Evolutionary conservation across 768 basidiomycete species (phyloP).

Genomic region (Roridomyces roridus): DNA sequence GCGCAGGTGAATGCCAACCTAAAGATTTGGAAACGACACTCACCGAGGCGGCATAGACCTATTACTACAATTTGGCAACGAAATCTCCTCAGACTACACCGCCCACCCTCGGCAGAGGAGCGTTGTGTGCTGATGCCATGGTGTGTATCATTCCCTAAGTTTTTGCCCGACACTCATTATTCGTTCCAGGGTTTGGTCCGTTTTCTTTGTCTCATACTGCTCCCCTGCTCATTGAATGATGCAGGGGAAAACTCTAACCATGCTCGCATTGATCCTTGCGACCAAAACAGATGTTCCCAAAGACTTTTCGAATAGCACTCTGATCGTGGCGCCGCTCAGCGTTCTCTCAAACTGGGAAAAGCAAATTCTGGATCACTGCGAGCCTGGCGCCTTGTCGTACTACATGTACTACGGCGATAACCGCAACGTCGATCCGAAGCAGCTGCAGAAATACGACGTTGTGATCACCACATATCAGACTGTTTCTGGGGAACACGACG

Average conservation of each 20-base stretch:
- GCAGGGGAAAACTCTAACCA: conserved; percentile 90
- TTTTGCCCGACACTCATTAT: background rate
- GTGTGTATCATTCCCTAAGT: conserved; percentile 35
- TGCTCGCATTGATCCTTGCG: conserved; percentile 80
- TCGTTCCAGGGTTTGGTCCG: conserved; percentile 49
- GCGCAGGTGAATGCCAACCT: conserved; percentile 50
- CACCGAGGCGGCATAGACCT: conserved; percentile 43
- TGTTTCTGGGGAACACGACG: conserved; percentile 61
- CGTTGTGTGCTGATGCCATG: conserved; percentile 91
- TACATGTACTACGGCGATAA: conserved; percentile 77
- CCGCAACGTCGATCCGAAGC: conserved; percentile 61
- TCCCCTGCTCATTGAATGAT: background rate
- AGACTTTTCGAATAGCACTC: conserved; percentile 69
- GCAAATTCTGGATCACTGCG: conserved; percentile 78
- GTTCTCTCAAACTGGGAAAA: conserved; percentile 90
- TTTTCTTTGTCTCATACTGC: background rate
- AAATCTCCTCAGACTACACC: conserved; percentile 71
- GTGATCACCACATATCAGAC: conserved; percentile 88
- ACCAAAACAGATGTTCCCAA: conserved; percentile 69
- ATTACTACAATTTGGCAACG: conserved; percentile 83
- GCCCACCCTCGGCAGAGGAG: conserved; percentile 82
- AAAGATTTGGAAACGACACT: background rate
- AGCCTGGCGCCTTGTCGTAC: conserved; percentile 52
- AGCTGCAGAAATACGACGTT: conserved; percentile 73
- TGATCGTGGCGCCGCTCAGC: conserved; percentile 86